A percentile compares a stretch with the other conserved stretches of the same genome.
phyloP scores from a whole-genome alignment of 139 green algal genomes.

The Chlamydomonas incerta region DNA sequence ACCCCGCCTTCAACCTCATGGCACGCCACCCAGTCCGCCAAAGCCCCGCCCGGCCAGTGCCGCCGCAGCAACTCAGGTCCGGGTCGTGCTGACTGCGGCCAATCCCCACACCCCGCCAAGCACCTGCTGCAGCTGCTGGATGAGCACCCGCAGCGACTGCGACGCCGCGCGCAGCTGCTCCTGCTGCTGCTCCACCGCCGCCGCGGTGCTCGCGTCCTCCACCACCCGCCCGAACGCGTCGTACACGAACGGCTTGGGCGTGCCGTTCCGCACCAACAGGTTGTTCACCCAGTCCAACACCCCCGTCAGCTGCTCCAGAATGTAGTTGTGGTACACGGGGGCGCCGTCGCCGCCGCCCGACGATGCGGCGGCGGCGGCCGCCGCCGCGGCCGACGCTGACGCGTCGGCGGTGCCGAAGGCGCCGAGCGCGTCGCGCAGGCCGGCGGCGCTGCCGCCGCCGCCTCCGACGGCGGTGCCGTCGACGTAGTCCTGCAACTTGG shows the following conservation, averaged over 20 bases:
- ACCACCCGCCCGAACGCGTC: constrained; percentile 26
- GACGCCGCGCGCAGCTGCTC: constrained; percentile 33
- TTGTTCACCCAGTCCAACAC: constrained; percentile 38
- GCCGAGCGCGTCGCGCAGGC: background rate
- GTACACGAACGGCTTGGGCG: constrained; percentile 13
- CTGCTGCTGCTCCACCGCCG: constrained; percentile 11
- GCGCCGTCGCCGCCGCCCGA: background rate
- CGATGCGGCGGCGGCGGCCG: background rate
- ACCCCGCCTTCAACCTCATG: too few relatives aligned
- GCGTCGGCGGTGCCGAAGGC: background rate
- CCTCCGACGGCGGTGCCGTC: background rate
- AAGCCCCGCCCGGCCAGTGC: too few relatives aligned
- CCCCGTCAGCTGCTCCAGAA: constrained; percentile 34
- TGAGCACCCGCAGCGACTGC: constrained; percentile 30
- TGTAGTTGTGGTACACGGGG: constrained; percentile 37
- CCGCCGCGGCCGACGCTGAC: background rate
- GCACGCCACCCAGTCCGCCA: too few relatives aligned
- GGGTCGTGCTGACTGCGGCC: too few relatives aligned
- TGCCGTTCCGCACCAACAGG: background rate
- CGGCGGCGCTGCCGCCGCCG: background rate
- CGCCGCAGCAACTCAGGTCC: too few relatives aligned
- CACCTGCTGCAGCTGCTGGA: constrained; percentile 34
- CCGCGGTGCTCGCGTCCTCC: background rate
- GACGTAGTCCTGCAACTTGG: constrained; percentile 25
- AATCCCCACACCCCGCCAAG: too few relatives aligned